Base-by-base conservation (phyloP, 2,329 filamentous ascomycete genomes). In the Hirsutella rhossiliensis region DNA sequence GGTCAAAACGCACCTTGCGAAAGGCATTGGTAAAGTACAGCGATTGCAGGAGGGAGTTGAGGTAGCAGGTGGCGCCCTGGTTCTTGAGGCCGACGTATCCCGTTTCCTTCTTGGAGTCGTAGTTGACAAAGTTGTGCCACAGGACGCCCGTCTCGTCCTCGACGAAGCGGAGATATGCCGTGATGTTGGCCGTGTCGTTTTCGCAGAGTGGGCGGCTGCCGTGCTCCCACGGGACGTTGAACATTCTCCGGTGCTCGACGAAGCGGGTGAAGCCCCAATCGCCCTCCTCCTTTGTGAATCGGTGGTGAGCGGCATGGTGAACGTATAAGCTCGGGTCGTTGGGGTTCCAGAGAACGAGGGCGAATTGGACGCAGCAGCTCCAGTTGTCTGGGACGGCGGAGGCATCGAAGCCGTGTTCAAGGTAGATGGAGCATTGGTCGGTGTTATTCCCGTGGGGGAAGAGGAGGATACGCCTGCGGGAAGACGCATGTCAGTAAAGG, bases 251-350 rank as follows among this genome's bases (percentile, higher is more conserved):
- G 41, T 94, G 75, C 61, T 97, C 92, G 12, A 88, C 80, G 59
- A 97, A 98, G 45, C 90, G 74, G n/a, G 92, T 98, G 62, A 98
- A 98, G 1, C 92, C 92, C 92, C 92, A 98, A 57, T 98, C 92
- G 20, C 87, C 88, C 63, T 98, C 92, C 38, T 97, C 92, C 50
- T 85, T 86, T 4, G 88, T 97, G 63, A 97, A 98, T 47, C 92
- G 84, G 61, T 98, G 92, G 54, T 89, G 87, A n/a, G 92, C 92
- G 38, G 71, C 76, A 68, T 87, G 81, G 55, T 95, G 84, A 42
- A 74, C 73, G 62, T 84, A 87, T 54, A 96, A 76, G 49, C 80
- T 80, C n/a, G 92, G 90, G 55, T 96, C 87, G 58, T 90, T 87
- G 39, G 84, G 82, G 62, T 97, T 98, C 82, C 87, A 96, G 44